Evolutionary conservation across 352 stramenopile genomes (phyloP).

Genomic region (Globisporangium okanoganense): DNA sequence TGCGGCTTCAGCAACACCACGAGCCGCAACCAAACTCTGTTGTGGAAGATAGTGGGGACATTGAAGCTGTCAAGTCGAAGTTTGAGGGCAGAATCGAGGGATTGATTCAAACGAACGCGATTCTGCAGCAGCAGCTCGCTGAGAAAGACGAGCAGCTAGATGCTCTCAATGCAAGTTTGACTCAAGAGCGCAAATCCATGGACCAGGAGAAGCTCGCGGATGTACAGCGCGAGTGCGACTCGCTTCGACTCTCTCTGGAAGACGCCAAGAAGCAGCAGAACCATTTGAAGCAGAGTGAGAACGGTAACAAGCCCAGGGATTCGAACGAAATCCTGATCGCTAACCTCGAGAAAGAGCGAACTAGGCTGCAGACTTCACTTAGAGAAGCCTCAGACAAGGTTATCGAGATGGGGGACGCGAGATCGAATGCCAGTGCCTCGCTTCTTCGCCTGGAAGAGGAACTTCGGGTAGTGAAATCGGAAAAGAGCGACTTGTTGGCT

Average conservation of each 20-base stretch:
- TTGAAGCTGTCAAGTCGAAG: background rate
- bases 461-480: background rate
- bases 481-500: background rate
- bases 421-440: background rate
- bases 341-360: background rate
- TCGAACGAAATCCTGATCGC: too few relatives aligned
- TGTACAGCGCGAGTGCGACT: too few relatives aligned
- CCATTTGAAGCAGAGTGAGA: too few relatives aligned
- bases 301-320: too few relatives aligned
- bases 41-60: background rate
- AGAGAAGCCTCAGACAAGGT: background rate
- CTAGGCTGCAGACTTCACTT: background rate
- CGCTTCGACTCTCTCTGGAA: too few relatives aligned
- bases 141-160: slow-evolving; percentile 14
- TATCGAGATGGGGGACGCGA: background rate
- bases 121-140: slow-evolving; percentile 11
- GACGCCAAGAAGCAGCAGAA: too few relatives aligned
- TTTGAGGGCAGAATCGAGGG: background rate
- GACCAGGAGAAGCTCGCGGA: background rate
- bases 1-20: background rate
- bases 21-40: background rate
- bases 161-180: background rate
- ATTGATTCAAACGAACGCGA: slow-evolving; percentile 14
- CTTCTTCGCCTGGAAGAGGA: background rate
- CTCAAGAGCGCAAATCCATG: background rate